Percentiles rank a stretch among this genome's conserved stretches.
phyloP scores from a whole-genome alignment of 169 alveolate genomes.

The Pseudocohnilembus persalinus region DNA sequence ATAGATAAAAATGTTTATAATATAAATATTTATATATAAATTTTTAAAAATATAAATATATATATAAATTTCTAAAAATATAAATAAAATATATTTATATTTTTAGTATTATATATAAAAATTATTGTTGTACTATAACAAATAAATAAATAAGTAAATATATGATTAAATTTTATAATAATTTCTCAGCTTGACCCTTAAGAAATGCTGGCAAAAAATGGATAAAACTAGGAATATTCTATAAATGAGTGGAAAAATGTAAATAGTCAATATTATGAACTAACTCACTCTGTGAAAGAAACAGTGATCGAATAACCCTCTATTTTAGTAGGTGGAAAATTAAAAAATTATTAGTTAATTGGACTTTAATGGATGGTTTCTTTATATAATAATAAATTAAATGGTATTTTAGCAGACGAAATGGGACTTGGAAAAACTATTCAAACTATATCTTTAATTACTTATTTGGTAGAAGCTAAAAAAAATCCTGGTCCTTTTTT shows the following conservation, averaged over 20 bases:
- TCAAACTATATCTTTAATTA: constrained; percentile 93
- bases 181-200: constrained; percentile 35
- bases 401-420: constrained; percentile 98
- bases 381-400: constrained; percentile 91
- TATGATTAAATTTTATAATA: constrained; percentile 33
- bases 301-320: constrained; percentile 88
- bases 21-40: too few species aligned
- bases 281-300: constrained; percentile 92
- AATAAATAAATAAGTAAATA: too few species aligned
- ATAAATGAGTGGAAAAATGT: constrained; percentile 39
- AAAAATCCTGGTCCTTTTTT: constrained; percentile 93
- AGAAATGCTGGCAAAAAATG: constrained; percentile 16
- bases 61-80: too few species aligned
- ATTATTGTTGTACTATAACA: too few species aligned
- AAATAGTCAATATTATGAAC: constrained; percentile 77
- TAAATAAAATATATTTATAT: too few species aligned
- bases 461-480: constrained; percentile 89
- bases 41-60: too few species aligned
- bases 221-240: constrained; percentile 45
- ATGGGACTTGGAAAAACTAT: constrained; percentile 99
- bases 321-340: constrained; percentile 87
- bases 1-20: too few species aligned
- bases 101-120: too few species aligned
- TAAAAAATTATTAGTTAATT: constrained; percentile 89
- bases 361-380: constrained; percentile 96